phyloP scores from a whole-genome alignment of 768 basidiomycete species.

The Kwoniella newhampshirensis region DNA sequence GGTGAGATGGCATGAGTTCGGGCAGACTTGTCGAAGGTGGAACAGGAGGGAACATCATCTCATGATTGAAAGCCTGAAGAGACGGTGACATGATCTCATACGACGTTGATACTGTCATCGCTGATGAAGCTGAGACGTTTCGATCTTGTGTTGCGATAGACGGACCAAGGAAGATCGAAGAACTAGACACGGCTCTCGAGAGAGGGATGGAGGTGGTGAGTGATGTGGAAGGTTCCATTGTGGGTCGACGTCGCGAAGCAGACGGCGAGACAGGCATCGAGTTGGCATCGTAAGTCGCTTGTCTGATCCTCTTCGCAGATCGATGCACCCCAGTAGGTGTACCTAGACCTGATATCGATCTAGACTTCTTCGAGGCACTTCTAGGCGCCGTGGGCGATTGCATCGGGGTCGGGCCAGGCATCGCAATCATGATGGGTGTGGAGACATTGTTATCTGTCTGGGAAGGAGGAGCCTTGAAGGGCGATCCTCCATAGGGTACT shows the following conservation, averaged over 20 bases:
- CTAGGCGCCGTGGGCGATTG: slow-evolving; percentile 19
- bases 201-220: slow-evolving; percentile 19
- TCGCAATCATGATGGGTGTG: slow-evolving; percentile 12
- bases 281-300: slow-evolving; percentile 31
- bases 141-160: slow-evolving; percentile 13
- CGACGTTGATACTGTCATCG: slow-evolving; percentile 22
- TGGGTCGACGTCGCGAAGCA: slow-evolving; percentile 3
- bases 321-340: slow-evolving; percentile 29
- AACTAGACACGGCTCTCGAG: slow-evolving; percentile 22
- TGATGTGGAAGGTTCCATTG: slow-evolving; percentile 12
- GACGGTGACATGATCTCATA: slow-evolving; percentile 17
- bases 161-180: slow-evolving; percentile 17
- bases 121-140: slow-evolving; percentile 25
- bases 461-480: slow-evolving; percentile 11
- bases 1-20: slow-evolving; percentile 21
- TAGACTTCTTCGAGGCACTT: slow-evolving; percentile 18
- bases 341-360: slow-evolving; percentile 20
- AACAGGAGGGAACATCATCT: slow-evolving; percentile 12
- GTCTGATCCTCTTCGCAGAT: slow-evolving; percentile 26
- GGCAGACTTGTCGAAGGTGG: slow-evolving; percentile 18
- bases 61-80: slow-evolving; percentile 6
- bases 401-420: slow-evolving; percentile 11
- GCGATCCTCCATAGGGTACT: slow-evolving; percentile 14
- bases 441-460: neutral
- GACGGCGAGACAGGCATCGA: slow-evolving; percentile 26